Conservation (phyloP, 768 basidiomycete genomes). For the Punctularia strigosozonata region DNA sequence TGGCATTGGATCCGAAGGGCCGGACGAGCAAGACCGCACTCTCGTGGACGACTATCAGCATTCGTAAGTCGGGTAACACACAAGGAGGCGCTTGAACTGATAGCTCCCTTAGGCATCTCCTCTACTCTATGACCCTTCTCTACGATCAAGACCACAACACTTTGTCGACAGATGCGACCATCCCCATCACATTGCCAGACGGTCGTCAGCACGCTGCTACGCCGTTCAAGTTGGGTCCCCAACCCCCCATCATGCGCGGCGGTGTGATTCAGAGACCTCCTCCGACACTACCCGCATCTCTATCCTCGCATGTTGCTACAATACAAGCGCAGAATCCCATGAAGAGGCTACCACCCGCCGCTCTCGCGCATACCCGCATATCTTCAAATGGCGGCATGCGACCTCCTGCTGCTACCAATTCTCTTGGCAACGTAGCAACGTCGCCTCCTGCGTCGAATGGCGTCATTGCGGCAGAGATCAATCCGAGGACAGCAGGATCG, state of each 20-base stretch:
- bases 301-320: slow-evolving; percentile 31
- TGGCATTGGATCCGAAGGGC: slow-evolving; percentile 39
- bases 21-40: slow-evolving; percentile 57
- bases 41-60: slow-evolving; percentile 64
- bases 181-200: slow-evolving; percentile 30
- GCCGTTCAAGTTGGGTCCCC: slow-evolving; percentile 31
- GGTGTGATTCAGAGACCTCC: slow-evolving; percentile 10
- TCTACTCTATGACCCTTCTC: slow-evolving; percentile 43
- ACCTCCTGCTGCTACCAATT: slow-evolving; percentile 29
- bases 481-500: slow-evolving; percentile 7
- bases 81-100: slow-evolving; percentile 1
- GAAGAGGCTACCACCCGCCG: slow-evolving; percentile 41
- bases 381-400: slow-evolving; percentile 48
- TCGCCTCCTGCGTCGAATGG: slow-evolving; percentile 21
- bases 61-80: slow-evolving; percentile 21
- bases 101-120: slow-evolving; percentile 31
- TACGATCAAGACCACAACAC: slow-evolving; percentile 32
- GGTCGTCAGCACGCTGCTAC: slow-evolving; percentile 38
- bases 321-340: slow-evolving; percentile 52
- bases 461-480: slow-evolving; percentile 16
- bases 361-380: slow-evolving; percentile 47
- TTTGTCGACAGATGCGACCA: slow-evolving; percentile 32
- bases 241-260: slow-evolving; percentile 16
- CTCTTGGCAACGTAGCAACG: slow-evolving; percentile 17
- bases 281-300: slow-evolving; percentile 8